phyloP scores from a whole-genome alignment of 2,329 filamentous ascomycete genomes.

The Metarhizium rileyi region DNA sequence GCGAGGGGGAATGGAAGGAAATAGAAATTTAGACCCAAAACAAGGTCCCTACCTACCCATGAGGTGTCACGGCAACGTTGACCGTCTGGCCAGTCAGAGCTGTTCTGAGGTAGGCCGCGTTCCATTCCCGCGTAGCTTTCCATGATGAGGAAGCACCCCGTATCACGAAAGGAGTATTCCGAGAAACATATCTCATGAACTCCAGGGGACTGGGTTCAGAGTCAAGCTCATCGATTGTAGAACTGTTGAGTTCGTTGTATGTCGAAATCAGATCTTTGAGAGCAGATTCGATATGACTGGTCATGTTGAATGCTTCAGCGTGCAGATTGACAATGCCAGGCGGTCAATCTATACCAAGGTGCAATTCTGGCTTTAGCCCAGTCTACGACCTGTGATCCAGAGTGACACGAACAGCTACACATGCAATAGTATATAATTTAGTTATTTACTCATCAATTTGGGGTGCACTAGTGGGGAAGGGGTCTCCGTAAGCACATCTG shows the following conservation, averaged over 20 bases:
- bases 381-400: no score
- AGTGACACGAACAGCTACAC: no score
- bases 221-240: slow-evolving; percentile 48
- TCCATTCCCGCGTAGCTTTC: slow-evolving; percentile 55
- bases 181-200: slow-evolving; percentile 68
- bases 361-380: no score
- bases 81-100: slow-evolving; percentile 48
- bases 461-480: no score
- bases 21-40: no score
- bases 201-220: slow-evolving; percentile 64
- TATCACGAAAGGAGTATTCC: slow-evolving; percentile 67
- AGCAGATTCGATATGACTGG: slow-evolving; percentile 10
- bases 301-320: not conserved
- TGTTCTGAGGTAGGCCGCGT: slow-evolving; percentile 45
- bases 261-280: slow-evolving; percentile 46
- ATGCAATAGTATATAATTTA: no score
- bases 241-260: slow-evolving; percentile 65
- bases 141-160: slow-evolving; percentile 52
- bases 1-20: not conserved
- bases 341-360: not conserved
- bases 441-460: no score
- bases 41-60: slow-evolving; percentile 36
- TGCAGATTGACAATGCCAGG: not conserved
- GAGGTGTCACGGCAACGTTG: slow-evolving; percentile 69
- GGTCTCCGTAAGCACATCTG: no score